Evolutionary conservation across 1,284 basidiomycete species (phyloP), one percentile per base, ranked within the genome.

Genomic region (Vanrija humicola): DNA sequence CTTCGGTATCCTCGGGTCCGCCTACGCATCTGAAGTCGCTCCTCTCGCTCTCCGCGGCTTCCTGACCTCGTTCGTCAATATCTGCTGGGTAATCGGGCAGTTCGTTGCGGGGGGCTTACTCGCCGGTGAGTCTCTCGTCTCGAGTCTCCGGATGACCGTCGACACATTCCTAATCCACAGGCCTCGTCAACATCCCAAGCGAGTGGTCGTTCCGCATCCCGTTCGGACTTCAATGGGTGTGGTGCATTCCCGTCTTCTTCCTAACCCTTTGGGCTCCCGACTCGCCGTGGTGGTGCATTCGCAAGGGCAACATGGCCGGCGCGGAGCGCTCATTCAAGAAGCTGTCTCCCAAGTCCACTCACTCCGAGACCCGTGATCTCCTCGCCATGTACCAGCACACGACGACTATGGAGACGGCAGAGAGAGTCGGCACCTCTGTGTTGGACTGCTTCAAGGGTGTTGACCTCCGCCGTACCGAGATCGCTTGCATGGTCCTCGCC

Each of bases 81-180:
- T 78, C 29, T 80, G 79, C 66, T 80, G 79, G 79, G 79, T 74
- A 26, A 64, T 76, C 21, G 76, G 76, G 18, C 62, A 64, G 25
- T 47, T 46, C 26, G 46, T 58, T 15, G 51, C 62, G 3, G 49
- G 49, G n/a, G 54, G 50, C 21, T 7, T 28, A 8, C 28, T 28
- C 28, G 28, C 28, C 7, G 21, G 21, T 23, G 21, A 23, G 21
- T 23, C 21, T 23, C 21, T 2, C 2, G 21, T 23, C 21, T 23
- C 5, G 21, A 23, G 21, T 23, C 21, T 23, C 21, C 21, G 21
- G 21, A 23, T 23, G 21, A 23, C 5, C 21, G 21, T 23, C 21
- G 21, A 23, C 21, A 23, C 21, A 23, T 23, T 23, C 21, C 21
- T 23, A 23, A 23, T 23, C 21, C 16, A n/a, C 47, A 40, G 51